Conservation (phyloP, 495 filamentous ascomycete species). For the Xylaria bambusicola region DNA sequence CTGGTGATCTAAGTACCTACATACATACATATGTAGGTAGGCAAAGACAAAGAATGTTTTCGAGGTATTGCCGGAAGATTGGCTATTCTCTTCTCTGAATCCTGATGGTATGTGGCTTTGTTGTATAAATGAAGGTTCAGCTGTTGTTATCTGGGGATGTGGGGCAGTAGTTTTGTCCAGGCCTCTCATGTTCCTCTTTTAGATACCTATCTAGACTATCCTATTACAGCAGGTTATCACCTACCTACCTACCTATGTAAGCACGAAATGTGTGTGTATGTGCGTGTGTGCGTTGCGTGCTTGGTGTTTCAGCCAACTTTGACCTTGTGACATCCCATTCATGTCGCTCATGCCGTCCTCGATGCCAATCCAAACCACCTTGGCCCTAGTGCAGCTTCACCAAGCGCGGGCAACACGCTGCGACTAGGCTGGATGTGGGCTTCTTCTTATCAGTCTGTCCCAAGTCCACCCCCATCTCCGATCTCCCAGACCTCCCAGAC, state of each 20-base stretch:
- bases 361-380: background rate
- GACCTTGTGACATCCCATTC: constrained; percentile 6
- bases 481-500: too few species aligned
- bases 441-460: background rate
- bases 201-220: too few species aligned
- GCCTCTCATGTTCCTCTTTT: too few species aligned
- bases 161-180: background rate
- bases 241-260: too few species aligned
- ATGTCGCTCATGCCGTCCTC: background rate
- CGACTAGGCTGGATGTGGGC: background rate
- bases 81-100: too few species aligned
- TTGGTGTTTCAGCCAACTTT: constrained; percentile 4
- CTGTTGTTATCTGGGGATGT: constrained; percentile 15
- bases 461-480: background rate
- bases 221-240: too few species aligned
- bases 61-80: too few species aligned
- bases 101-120: too few species aligned
- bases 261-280: too few species aligned
- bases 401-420: background rate
- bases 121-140: too few species aligned
- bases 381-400: constrained; percentile 9
- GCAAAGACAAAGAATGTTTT: too few species aligned
- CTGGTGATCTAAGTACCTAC: background rate
- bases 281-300: too few species aligned
- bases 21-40: background rate